These are phyloP conservation scores for Fusarium sp. DNA, from an alignment of 2,329 filamentous ascomycete species.

Conservation along the genomic window DNA sequence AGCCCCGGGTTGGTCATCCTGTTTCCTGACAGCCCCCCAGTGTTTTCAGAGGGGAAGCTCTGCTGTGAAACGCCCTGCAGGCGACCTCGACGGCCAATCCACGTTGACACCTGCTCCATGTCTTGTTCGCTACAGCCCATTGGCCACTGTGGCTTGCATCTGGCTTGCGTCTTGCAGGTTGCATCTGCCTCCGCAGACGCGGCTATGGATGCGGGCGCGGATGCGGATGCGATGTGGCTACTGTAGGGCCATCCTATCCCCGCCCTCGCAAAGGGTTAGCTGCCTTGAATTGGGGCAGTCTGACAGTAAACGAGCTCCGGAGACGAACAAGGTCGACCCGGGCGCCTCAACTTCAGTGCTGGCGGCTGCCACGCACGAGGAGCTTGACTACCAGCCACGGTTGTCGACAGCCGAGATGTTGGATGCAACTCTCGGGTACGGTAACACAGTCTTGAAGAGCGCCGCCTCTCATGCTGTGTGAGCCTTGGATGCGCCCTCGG, in stretches of 20 bases:
- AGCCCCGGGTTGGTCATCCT: constrained; percentile 6
- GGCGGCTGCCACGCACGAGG: constrained; percentile 4
- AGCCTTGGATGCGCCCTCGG: neutral
- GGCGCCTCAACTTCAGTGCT: neutral
- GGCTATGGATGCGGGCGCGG: constrained; percentile 5
- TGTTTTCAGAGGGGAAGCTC: constrained; percentile 7
- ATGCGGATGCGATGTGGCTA: constrained; percentile 26
- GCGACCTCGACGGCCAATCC: constrained; percentile 28
- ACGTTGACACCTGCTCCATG: constrained; percentile 23
- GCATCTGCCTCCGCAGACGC: constrained; percentile 8
- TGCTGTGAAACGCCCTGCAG: constrained; percentile 33
- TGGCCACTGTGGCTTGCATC: constrained; percentile 28
- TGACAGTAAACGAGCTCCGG: constrained; percentile 2
- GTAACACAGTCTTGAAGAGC: neutral
- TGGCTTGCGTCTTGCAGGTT: constrained; percentile 23
- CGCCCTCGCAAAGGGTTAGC: constrained; percentile 5
- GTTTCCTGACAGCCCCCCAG: constrained; percentile 15
- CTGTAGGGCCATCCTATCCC: constrained; percentile 23
- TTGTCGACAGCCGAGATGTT: constrained; percentile 14
- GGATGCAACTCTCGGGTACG: neutral
- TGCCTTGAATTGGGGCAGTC: constrained; percentile 1
- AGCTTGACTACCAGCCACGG: constrained; percentile 22
- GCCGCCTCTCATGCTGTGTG: neutral
- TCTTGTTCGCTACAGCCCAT: constrained; percentile 29
- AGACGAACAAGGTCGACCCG: constrained; percentile 1